These are phyloP conservation scores for Vaccinium darrowii DNA, from an alignment of 148 eudicot species.

Conservation along the genomic window DNA sequence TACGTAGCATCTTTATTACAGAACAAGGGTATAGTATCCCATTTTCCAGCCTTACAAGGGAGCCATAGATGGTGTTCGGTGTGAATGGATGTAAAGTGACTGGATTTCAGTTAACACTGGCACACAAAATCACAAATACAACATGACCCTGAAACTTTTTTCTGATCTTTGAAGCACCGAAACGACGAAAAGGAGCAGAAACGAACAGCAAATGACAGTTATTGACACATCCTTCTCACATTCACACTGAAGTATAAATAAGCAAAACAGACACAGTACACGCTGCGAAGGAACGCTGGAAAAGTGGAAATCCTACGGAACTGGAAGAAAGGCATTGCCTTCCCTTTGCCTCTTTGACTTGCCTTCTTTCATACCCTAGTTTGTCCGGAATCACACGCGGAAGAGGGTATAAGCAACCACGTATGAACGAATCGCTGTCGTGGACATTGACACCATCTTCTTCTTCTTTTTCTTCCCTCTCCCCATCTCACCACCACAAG, in stretches of 20 bases:
- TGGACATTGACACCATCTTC: constrained; percentile 11
- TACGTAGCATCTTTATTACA: neutral
- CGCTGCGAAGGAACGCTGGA: neutral
- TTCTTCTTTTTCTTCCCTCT: constrained; percentile 21
- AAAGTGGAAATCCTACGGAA: neutral
- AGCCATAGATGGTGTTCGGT: neutral
- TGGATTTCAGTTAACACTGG: neutral
- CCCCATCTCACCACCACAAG: constrained; percentile 20
- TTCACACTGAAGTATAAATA: neutral
- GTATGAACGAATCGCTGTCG: neutral
- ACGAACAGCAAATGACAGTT: too few species aligned
- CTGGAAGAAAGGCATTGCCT: constrained; percentile 87
- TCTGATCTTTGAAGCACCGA: neutral
- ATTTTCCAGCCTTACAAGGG: neutral
- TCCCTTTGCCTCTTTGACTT: constrained; percentile 92
- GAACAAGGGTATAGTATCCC: neutral
- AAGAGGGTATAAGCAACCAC: neutral
- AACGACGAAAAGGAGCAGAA: too few species aligned
- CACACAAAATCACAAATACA: neutral
- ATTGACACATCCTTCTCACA: too few species aligned
- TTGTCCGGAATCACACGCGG: neutral
- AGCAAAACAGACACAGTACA: neutral
- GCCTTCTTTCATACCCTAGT: constrained; percentile 29
- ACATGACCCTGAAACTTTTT: neutral
- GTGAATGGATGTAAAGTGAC: neutral